Conservation (phyloP, 2,329 filamentous ascomycete species). For the Microcera coccophila region DNA sequence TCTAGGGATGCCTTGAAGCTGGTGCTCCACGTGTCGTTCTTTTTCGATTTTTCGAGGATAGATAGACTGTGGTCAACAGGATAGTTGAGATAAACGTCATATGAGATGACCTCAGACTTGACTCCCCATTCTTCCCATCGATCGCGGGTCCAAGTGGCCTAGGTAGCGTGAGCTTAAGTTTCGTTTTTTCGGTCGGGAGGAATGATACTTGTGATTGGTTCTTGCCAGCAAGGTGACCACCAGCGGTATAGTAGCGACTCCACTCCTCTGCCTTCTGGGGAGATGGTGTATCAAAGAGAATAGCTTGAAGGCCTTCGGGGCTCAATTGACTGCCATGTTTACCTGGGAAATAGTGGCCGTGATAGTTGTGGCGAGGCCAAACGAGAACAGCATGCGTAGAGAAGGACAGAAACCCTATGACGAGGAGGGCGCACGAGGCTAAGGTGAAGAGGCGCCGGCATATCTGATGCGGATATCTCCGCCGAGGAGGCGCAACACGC, state of each 20-base stretch:
- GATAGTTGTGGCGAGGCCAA: conserved; percentile 34
- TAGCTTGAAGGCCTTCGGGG: conserved; percentile 51
- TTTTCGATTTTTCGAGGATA: conserved; percentile 48
- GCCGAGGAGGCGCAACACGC: conserved; percentile 48
- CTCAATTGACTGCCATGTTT: conserved; percentile 23
- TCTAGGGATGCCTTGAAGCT: conserved; percentile 76
- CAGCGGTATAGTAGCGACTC: conserved; percentile 74
- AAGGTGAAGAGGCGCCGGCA: conserved; percentile 65
- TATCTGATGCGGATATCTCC: conserved; percentile 56
- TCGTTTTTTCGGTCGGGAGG: too few species aligned
- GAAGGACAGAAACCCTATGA: conserved; percentile 49
- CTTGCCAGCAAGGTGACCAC: conserved; percentile 71
- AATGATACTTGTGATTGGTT: conserved; percentile 64
- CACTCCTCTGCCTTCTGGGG: conserved; percentile 60
- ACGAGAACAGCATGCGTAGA: conserved; percentile 45
- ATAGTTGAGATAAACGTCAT: conserved; percentile 76
- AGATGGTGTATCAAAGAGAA: conserved; percentile 57
- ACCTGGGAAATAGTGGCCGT: conserved; percentile 27
- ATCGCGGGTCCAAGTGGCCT: conserved; percentile 71
- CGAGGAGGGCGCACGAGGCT: conserved; percentile 51
- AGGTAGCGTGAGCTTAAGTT: conserved; percentile 7
- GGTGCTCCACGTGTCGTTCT: conserved; percentile 50
- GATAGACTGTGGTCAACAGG: conserved; percentile 67
- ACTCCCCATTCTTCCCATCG: conserved; percentile 71
- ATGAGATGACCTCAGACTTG: conserved; percentile 59